Percentiles rank a stretch among this genome's conserved stretches.
Conservation (phyloP, 495 filamentous ascomycete species). For the Lindgomyces ingoldianus region DNA sequence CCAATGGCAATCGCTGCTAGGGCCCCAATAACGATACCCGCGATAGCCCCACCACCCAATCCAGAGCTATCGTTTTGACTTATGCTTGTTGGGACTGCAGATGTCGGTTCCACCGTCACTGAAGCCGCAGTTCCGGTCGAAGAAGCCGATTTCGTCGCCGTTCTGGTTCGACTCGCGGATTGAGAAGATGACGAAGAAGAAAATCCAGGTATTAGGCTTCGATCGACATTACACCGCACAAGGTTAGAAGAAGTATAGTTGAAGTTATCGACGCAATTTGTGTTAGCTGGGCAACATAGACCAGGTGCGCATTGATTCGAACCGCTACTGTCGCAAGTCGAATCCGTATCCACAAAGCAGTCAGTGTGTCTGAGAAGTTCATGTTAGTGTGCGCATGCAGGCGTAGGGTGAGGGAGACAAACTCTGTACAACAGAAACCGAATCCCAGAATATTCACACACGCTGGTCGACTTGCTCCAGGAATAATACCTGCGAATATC, state of each 20-base stretch:
- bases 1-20: background rate
- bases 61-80: background rate
- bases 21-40: background rate
- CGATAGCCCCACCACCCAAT: background rate
- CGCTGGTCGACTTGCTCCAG: background rate
- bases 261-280: conserved; percentile 4
- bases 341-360: conserved; percentile 10
- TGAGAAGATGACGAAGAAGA: background rate
- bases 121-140: background rate
- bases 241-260: background rate
- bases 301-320: conserved; percentile 2
- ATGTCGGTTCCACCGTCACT: background rate
- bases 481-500: conserved; percentile 1
- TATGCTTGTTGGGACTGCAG: background rate
- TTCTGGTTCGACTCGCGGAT: too few species aligned
- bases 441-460: conserved; percentile 8
- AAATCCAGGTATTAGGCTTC: conserved; percentile 13
- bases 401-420: background rate
- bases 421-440: conserved; percentile 18
- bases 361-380: conserved; percentile 7
- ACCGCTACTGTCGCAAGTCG: background rate
- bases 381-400: too few species aligned
- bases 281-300: conserved; percentile 10
- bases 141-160: background rate
- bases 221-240: conserved; percentile 12